These are phyloP conservation scores for Aspergillus sojae DNA, from an alignment of 2,329 filamentous ascomycete genomes.

Conservation along the genomic window DNA sequence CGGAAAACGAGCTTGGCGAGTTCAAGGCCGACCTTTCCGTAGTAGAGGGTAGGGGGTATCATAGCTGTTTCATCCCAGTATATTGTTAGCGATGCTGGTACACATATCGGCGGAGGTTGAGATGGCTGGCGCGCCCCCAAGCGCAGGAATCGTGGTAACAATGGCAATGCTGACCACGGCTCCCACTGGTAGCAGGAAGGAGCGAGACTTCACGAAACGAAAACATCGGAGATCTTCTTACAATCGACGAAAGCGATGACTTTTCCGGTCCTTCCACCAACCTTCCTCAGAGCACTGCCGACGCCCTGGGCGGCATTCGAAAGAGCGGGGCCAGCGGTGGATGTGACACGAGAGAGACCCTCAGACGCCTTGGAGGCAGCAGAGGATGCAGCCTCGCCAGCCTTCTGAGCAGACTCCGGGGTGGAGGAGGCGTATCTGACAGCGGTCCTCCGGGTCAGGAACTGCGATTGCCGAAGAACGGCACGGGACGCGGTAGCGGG, in stretches of 20 bases:
- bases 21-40: conserved; percentile 85
- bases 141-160: not conserved
- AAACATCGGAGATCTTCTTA: conserved; percentile 54
- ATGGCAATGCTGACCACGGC: not conserved
- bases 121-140: not conserved
- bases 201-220: not conserved
- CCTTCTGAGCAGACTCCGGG: conserved; percentile 49
- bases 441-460: conserved; percentile 48
- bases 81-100: conserved; percentile 26
- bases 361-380: conserved; percentile 69
- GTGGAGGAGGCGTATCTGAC: conserved; percentile 52
- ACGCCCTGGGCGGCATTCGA: conserved; percentile 71
- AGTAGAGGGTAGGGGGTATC: conserved; percentile 86
- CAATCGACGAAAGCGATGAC: conserved; percentile 81
- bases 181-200: not conserved
- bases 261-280: conserved; percentile 81
- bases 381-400: conserved; percentile 46
- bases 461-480: conserved; percentile 51
- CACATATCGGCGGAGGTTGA: conserved; percentile 1
- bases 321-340: conserved; percentile 77
- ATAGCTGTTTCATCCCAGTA: conserved; percentile 61
- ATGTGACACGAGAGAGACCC: conserved; percentile 79
- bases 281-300: conserved; percentile 68
- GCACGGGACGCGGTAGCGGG: conserved; percentile 47
- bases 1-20: conserved; percentile 84